These are phyloP conservation scores for Tulasnella sp. DNA, from an alignment of 768 basidiomycete species.

Conservation along the genomic window DNA sequence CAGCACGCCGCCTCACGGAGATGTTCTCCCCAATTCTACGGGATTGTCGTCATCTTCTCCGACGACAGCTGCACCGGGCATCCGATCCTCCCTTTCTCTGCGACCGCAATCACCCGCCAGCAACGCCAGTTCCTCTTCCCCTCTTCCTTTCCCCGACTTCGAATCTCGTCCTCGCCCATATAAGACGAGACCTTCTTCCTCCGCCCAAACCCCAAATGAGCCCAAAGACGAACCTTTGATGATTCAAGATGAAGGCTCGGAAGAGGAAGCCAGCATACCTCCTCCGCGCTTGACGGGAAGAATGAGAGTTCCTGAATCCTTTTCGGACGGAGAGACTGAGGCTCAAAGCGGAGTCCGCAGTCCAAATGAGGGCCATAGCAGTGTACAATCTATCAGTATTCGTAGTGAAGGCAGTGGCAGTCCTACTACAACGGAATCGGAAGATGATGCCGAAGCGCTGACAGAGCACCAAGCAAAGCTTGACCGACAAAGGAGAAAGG, in stretches of 20 bases:
- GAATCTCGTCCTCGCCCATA: background rate
- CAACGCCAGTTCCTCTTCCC: background rate
- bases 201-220: background rate
- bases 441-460: conserved; percentile 20
- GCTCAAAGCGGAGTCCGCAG: background rate
- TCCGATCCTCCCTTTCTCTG: background rate
- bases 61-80: background rate
- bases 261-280: background rate
- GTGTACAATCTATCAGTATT: background rate
- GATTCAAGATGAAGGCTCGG: background rate
- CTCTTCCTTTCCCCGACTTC: background rate
- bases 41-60: background rate
- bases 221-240: background rate
- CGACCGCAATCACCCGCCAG: background rate
- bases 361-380: background rate
- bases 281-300: background rate
- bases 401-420: background rate
- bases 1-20: background rate
- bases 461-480: conserved; percentile 3
- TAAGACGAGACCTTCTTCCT: background rate
- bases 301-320: background rate
- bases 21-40: background rate
- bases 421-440: background rate
- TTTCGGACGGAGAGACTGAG: background rate
- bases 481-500: conserved; percentile 30